A percentile compares a stretch with the other conserved stretches of the same genome.
Evolutionary conservation across 345 rosid species (phyloP).

Genomic region (Rhodamnia rubescens): DNA sequence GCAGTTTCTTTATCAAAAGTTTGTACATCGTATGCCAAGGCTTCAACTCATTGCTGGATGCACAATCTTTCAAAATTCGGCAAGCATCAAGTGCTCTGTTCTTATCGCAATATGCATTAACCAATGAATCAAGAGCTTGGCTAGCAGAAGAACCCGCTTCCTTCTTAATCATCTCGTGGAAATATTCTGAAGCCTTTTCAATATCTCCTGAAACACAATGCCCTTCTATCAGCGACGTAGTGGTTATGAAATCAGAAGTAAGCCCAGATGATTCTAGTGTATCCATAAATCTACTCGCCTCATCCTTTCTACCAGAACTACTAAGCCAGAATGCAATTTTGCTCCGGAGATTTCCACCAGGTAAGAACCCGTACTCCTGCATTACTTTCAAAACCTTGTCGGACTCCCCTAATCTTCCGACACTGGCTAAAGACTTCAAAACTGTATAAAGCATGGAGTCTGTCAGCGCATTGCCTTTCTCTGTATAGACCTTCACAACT

Average conservation of each 20-base stretch:
- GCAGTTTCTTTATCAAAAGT: conserved; percentile 41
- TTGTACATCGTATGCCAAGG: conserved; percentile 60
- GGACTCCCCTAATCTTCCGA: conserved; percentile 42
- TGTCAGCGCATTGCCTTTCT: conserved; percentile 42
- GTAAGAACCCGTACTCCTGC: conserved; percentile 44
- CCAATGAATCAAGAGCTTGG: conserved; percentile 50
- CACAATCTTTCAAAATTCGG: conserved; percentile 39
- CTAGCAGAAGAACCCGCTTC: conserved; percentile 29
- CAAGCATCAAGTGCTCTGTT: conserved; percentile 53
- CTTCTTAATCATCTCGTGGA: conserved; percentile 41
- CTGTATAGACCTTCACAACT: conserved; percentile 41
- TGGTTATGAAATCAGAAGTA: conserved; percentile 38
- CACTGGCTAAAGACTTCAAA: conserved; percentile 58
- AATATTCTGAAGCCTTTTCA: conserved; percentile 50
- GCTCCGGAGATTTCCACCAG: conserved; percentile 33
- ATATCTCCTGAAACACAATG: conserved; percentile 59
- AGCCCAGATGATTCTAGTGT: conserved; percentile 39
- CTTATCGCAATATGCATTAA: conserved; percentile 48
- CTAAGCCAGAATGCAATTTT: conserved; percentile 49
- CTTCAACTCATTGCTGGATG: conserved; percentile 22
- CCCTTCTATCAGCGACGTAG: conserved; percentile 63
- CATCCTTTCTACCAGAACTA: conserved; percentile 44
- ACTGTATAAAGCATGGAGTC: conserved; percentile 50
- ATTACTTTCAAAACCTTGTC: conserved; percentile 54
- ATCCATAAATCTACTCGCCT: conserved; percentile 33